These are phyloP conservation scores for Chenopodium suecicum DNA, from an alignment of 148 eudicot species.

Conservation along the genomic window DNA sequence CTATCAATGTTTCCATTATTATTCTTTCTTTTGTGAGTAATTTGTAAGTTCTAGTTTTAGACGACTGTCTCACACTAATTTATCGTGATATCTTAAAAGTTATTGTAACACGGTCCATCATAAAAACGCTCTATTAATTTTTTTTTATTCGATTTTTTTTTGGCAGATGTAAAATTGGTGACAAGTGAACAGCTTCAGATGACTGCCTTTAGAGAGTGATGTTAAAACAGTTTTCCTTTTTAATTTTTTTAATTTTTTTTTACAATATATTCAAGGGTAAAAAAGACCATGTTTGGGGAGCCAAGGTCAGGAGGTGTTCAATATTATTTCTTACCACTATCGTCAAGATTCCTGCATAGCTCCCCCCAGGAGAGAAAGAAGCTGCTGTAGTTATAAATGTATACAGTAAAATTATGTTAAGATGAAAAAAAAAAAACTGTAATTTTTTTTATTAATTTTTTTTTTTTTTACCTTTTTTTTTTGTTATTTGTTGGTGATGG, in stretches of 20 bases:
- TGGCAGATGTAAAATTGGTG: conserved; percentile 41
- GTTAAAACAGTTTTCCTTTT: conserved; percentile 37
- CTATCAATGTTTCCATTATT: neutral
- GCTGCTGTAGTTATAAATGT: conserved; percentile 27
- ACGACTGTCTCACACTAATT: neutral
- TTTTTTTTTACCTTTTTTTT: neutral
- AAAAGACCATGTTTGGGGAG: conserved; percentile 22
- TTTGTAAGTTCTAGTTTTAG: neutral
- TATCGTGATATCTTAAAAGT: neutral
- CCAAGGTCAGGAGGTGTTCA: conserved; percentile 21
- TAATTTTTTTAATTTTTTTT: conserved; percentile 13
- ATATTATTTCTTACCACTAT: conserved; percentile 3
- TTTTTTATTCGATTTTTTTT: neutral
- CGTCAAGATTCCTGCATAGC: conserved; percentile 25
- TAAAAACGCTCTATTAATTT: neutral
- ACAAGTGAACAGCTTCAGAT: conserved; percentile 36
- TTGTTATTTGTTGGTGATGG: conserved; percentile 25
- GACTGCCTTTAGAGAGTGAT: conserved; percentile 36
- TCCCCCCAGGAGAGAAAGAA: conserved; percentile 19
- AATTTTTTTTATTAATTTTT: neutral
- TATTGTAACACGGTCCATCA: too few relatives aligned
- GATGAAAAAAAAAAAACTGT: conserved; percentile 11
- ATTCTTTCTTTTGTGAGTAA: neutral
- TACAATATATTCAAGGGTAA: conserved; percentile 29
- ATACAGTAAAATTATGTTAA: conserved; percentile 28